phyloP scores from a whole-genome alignment of 108 stramenopile genomes.

The Aurantiochytrium sp. region DNA sequence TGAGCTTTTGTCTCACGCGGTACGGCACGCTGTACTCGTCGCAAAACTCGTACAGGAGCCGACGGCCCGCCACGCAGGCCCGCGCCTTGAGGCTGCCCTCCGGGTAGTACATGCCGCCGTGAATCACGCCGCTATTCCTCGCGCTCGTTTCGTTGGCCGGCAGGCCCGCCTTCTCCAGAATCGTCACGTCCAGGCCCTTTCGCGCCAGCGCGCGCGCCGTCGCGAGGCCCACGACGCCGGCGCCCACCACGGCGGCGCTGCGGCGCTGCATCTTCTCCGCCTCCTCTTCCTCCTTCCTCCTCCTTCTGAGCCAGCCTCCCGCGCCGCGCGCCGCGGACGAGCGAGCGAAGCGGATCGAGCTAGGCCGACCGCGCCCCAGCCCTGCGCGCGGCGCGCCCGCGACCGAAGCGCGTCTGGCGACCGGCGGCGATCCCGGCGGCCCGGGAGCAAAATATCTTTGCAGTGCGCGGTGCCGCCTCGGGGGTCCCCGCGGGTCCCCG shows the following conservation, averaged over 20 bases:
- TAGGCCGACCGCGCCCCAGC: no score
- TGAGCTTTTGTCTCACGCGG: conserved; percentile 29
- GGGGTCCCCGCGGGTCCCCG: no score
- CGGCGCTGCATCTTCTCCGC: not conserved
- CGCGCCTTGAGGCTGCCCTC: not conserved
- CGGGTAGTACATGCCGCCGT: conserved; percentile 21
- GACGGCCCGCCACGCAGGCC: not conserved
- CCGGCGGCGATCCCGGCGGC: no score
- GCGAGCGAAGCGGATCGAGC: no score
- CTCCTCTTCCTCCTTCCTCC: no score
- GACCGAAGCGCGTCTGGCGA: no score
- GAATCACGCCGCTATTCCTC: not conserved
- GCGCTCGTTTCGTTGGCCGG: not conserved
- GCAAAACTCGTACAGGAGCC: conserved; percentile 13
- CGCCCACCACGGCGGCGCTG: not conserved
- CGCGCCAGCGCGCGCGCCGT: not conserved
- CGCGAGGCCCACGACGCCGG: not conserved
- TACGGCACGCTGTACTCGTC: not conserved
- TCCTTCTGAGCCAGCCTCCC: no score
- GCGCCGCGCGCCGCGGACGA: no score
- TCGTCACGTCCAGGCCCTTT: not conserved
- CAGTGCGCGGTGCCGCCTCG: no score
- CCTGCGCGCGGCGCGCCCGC: no score
- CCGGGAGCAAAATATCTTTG: no score
- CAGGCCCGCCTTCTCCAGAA: not conserved